Conservation (phyloP, 768 basidiomycete species). For the Lactarius vividus region DNA sequence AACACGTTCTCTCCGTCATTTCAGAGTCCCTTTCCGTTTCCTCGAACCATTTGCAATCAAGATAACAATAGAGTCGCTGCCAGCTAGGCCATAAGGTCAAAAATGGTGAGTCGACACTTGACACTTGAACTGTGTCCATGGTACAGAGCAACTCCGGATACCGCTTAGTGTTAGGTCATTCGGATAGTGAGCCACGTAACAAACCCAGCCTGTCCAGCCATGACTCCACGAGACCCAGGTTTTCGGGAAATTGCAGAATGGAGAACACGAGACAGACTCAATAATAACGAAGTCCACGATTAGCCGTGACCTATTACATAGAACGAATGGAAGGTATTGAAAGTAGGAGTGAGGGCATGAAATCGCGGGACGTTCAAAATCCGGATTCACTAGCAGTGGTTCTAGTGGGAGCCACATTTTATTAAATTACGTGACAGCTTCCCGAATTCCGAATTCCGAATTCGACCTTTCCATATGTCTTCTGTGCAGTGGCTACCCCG, state of each 20-base stretch:
- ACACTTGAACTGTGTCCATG: background rate
- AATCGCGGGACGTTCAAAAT: no score
- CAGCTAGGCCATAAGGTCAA: background rate
- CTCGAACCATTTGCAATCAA: background rate
- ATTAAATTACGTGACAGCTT: no score
- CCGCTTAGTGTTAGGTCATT: background rate
- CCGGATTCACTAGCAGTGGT: no score
- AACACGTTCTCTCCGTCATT: background rate
- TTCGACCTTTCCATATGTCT: no score
- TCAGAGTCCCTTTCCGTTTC: background rate
- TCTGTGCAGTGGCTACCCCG: no score
- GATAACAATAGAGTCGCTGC: background rate
- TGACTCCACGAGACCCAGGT: no score
- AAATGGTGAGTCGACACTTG: background rate
- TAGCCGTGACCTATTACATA: background rate
- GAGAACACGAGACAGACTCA: background rate
- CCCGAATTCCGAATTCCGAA: no score
- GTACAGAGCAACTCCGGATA: background rate
- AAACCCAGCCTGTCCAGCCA: no score
- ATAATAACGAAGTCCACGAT: background rate
- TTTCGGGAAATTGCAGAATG: background rate
- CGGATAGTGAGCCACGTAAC: background rate
- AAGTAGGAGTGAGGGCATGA: no score
- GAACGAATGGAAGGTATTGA: no score
- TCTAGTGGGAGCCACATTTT: no score